These are phyloP conservation scores for Lepidium didymum DNA, from an alignment of 345 rosid genomes.

Conservation along the genomic window DNA sequence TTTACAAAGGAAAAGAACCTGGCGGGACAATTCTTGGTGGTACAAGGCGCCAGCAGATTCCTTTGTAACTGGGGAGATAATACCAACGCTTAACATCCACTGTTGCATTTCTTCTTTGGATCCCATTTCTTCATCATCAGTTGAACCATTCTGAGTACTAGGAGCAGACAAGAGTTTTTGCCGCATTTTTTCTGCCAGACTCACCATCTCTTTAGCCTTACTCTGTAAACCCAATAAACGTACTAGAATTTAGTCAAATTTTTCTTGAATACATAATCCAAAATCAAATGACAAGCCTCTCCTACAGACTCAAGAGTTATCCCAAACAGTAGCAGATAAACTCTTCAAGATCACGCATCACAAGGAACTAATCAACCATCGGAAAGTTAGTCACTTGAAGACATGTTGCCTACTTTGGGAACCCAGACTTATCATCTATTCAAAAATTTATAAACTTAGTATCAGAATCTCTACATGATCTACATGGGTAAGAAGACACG, in stretches of 20 bases:
- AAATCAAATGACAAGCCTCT: background rate
- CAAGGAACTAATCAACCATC: background rate
- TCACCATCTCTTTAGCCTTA: conserved; percentile 93
- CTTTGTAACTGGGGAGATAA: conserved; percentile 88
- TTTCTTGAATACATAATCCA: background rate
- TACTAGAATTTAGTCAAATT: background rate
- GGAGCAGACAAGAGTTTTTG: conserved; percentile 74
- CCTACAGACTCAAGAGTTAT: background rate
- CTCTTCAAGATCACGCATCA: background rate
- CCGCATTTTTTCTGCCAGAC: conserved; percentile 89
- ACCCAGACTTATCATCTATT: background rate
- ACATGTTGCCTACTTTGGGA: background rate
- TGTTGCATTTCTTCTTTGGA: conserved; percentile 95
- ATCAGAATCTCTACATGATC: background rate
- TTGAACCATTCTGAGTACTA: conserved; percentile 40
- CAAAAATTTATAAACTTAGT: background rate
- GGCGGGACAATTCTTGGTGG: conserved; percentile 87
- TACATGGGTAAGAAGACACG: background rate
- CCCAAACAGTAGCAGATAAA: background rate
- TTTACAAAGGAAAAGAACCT: conserved; percentile 45
- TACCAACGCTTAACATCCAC: conserved; percentile 93
- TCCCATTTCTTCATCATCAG: conserved; percentile 80
- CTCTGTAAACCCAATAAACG: conserved; percentile 40
- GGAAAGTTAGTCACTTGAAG: background rate
- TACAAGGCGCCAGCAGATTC: conserved; percentile 95